Evolutionary conservation across 352 stramenopile species (phyloP), one percentile per base, ranked within the genome.

Genomic region (Pythium dissimile): DNA sequence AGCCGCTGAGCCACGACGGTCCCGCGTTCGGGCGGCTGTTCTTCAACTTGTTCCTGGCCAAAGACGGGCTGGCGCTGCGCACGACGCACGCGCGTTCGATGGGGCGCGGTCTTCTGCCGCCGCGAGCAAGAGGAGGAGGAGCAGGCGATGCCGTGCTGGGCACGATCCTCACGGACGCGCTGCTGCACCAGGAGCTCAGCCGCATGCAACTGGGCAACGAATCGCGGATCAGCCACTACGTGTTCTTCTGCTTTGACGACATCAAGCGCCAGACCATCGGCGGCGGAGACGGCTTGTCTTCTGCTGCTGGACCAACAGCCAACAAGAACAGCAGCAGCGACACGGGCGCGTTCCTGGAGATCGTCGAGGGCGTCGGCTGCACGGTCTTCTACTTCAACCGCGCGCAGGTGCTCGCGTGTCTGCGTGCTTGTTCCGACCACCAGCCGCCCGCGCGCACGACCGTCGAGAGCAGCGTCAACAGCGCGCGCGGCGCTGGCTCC

Each of bases 31-130:
- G 58, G 0, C 72, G 73, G 6, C 48, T 88, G 2, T 86, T 88
- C 45, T 83, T 72, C 69, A 88, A 86, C 59, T 69, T 86, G 12
- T 78, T 74, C 48, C 8, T 88, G 4, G 69, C 30, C 1, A 46
- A 50, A 15, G 58, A 59, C 21, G 41, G 21, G 13, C 38, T 34
- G 11, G 49, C 7, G n/a, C 24, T 65, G 58, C 49, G 20, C 18
- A 28, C 13, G 10, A 15, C 41, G 28, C 23, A 21, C 10, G 15
- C 35, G 7, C 21, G 49, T 21, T 26, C 34, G 48, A 45, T 12
- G 42, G 23, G 23, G n/a, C 26, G 42, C 24, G 24, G 5, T 16
- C 23, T 37, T 8, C 13, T n/a, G 42, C 42, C 5, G 12, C 18
- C 26, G 21, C 43, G 21, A 24, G 13, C 32, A 38, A 15, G 9